Evolutionary conservation across 1,284 basidiomycete genomes (phyloP).

Genomic region (Rhodotorula sp.): DNA sequence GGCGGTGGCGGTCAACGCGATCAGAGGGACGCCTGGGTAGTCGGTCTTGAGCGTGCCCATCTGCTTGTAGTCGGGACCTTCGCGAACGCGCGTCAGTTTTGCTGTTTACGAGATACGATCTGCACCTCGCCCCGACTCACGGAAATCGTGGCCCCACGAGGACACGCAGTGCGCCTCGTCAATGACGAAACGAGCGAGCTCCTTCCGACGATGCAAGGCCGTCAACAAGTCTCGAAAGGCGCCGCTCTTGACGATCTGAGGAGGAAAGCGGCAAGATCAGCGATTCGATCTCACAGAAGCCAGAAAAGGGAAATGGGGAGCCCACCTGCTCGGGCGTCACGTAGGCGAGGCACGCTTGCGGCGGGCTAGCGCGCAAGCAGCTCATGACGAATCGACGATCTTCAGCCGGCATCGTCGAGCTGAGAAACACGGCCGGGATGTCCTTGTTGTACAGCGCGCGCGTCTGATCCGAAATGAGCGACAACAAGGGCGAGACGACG

Average conservation of each 20-base stretch:
- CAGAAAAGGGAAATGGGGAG: neutral
- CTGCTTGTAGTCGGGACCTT: conserved; percentile 52
- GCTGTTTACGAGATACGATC: neutral
- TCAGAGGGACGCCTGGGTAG: conserved; percentile 81
- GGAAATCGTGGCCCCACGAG: conserved; percentile 80
- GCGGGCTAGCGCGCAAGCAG: conserved; percentile 53
- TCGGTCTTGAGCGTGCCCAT: conserved; percentile 67
- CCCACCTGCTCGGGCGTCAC: conserved; percentile 89
- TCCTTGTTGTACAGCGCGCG: conserved; percentile 61
- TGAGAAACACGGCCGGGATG: conserved; percentile 72
- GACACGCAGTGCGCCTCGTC: conserved; percentile 94
- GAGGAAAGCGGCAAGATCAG: neutral
- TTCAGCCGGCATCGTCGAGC: conserved; percentile 58
- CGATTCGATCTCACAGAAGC: neutral
- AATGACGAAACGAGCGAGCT: conserved; percentile 85
- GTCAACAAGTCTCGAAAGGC: conserved; percentile 61
- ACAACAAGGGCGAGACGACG: conserved; percentile 85
- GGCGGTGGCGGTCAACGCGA: conserved; percentile 95
- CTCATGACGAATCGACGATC: conserved; percentile 52
- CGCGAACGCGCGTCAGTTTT: neutral
- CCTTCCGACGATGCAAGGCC: conserved; percentile 59
- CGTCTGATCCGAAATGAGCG: conserved; percentile 90
- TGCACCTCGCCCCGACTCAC: conserved; percentile 51
- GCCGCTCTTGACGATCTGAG: conserved; percentile 57
- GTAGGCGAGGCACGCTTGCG: conserved; percentile 67